Percentiles rank a stretch among this genome's conserved stretches.
These are phyloP conservation scores for Trichoderma sp. DNA, from an alignment of 2,329 filamentous ascomycete genomes.

Conservation along the genomic window DNA sequence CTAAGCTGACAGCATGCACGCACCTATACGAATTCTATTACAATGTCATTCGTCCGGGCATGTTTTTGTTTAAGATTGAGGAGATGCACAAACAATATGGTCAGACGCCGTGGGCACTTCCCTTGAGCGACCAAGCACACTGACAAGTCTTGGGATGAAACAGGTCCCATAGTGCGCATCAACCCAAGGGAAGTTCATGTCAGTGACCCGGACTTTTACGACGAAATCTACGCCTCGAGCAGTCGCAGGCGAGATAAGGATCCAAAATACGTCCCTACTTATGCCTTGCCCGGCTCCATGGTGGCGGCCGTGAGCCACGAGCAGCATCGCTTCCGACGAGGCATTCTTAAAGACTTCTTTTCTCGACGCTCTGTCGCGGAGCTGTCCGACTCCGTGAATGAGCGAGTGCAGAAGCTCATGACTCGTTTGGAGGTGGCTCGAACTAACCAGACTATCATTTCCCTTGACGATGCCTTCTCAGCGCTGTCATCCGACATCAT, in stretches of 20 bases:
- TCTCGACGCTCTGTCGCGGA: conserved; percentile 25
- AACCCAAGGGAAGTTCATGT: conserved; percentile 36
- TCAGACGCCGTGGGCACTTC: background rate
- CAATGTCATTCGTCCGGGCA: conserved; percentile 26
- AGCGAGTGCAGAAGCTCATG: conserved; percentile 20
- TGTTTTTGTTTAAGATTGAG: conserved; percentile 29
- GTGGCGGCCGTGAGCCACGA: conserved; percentile 21
- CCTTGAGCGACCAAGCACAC: background rate
- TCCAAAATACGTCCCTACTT: background rate
- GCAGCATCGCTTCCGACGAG: conserved; percentile 20
- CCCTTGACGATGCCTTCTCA: conserved; percentile 23
- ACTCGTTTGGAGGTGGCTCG: conserved; percentile 12
- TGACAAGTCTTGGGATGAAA: background rate
- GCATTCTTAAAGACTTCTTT: conserved; percentile 27
- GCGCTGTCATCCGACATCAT: conserved; percentile 27
- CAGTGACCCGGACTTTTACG: conserved; percentile 28
- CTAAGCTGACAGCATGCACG: conserved; percentile 29
- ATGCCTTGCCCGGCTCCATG: conserved; percentile 19
- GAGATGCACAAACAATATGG: conserved; percentile 33
- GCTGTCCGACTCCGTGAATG: conserved; percentile 24
- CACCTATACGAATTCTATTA: conserved; percentile 32
- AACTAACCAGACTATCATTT: background rate
- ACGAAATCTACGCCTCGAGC: conserved; percentile 27
- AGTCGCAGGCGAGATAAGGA: conserved; percentile 19
- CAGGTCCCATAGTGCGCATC: conserved; percentile 36